Percentiles rank a stretch among this genome's conserved stretches.
Evolutionary conservation across 352 stramenopile genomes (phyloP).

Genomic region (Phytophthora macrochlamydospora): DNA sequence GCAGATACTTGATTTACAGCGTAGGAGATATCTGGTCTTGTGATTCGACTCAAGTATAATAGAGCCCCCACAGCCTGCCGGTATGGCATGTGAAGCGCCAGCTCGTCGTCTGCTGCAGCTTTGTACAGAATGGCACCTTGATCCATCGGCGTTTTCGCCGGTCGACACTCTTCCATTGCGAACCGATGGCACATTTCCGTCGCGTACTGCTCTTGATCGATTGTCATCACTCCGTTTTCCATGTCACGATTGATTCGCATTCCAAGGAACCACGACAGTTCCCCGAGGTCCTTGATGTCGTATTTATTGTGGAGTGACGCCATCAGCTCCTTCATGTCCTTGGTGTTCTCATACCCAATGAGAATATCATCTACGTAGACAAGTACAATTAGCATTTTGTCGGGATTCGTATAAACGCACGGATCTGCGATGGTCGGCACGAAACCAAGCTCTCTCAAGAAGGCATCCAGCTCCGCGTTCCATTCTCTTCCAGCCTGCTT

Average conservation of each 20-base stretch:
- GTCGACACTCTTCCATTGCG: not conserved
- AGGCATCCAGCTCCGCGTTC: not conserved
- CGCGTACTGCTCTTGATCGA: conserved; percentile 5
- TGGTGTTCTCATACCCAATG: not conserved
- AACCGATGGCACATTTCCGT: not conserved
- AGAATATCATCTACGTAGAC: conserved; percentile 4
- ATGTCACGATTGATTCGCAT: conserved; percentile 2
- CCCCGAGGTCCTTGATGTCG: conserved; percentile 6
- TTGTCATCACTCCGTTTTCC: not conserved
- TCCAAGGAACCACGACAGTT: conserved; percentile 12
- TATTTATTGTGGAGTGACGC: not conserved
- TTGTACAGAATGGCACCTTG: conserved; percentile 1
- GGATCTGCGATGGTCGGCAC: not conserved
- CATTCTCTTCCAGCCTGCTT: not conserved
- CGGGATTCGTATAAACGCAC: not conserved
- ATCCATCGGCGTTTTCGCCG: not conserved
- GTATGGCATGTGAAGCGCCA: not conserved
- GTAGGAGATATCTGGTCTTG: conserved; percentile 6
- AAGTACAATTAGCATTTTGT: not conserved
- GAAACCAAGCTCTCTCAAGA: not conserved
- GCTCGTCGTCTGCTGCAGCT: not conserved
- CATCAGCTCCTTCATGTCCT: conserved; percentile 1
- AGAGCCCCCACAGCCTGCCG: conserved; percentile 13
- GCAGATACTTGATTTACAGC: conserved; percentile 17
- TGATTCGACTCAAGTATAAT: conserved; percentile 4